A percentile compares a stretch with the other conserved stretches of the same genome.
These are phyloP conservation scores for Globisporangium megalacanthum DNA, from an alignment of 352 stramenopile species.

Conservation along the genomic window DNA sequence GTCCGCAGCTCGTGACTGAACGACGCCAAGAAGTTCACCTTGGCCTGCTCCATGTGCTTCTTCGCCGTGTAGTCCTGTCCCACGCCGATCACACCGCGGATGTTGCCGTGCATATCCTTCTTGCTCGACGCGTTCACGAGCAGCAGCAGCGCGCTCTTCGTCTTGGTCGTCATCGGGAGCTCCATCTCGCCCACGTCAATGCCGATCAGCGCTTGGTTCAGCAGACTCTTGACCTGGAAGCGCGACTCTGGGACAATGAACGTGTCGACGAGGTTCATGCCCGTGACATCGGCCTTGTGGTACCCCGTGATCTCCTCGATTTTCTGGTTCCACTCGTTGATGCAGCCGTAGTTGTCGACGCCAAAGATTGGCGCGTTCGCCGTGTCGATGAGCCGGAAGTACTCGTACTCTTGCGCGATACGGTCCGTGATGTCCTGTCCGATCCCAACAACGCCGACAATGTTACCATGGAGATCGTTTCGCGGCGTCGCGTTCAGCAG, in stretches of 20 bases:
- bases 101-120: conserved; percentile 81
- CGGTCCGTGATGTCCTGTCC: conserved; percentile 80
- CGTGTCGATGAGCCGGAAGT: conserved; percentile 71
- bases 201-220: conserved; percentile 65
- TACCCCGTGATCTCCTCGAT: conserved; percentile 71
- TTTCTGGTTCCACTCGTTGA: conserved; percentile 80
- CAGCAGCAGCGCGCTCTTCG: conserved; percentile 33
- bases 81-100: conserved; percentile 85
- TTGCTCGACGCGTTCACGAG: conserved; percentile 70
- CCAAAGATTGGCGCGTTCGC: conserved; percentile 75
- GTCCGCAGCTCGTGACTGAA: conserved; percentile 67
- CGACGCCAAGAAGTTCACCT: conserved; percentile 62
- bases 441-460: conserved; percentile 86
- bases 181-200: conserved; percentile 72
- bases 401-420: conserved; percentile 74
- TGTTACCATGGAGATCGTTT: conserved; percentile 61
- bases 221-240: conserved; percentile 36
- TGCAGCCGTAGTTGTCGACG: conserved; percentile 63
- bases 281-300: conserved; percentile 50
- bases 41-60: conserved; percentile 63
- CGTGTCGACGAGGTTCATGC: conserved; percentile 50
- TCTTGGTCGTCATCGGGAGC: conserved; percentile 54
- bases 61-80: conserved; percentile 87
- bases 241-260: conserved; percentile 59
- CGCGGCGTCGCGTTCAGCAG: conserved; percentile 69